These are phyloP conservation scores for Cubamyces lactineus DNA, from an alignment of 768 basidiomycete genomes.

Conservation along the genomic window DNA sequence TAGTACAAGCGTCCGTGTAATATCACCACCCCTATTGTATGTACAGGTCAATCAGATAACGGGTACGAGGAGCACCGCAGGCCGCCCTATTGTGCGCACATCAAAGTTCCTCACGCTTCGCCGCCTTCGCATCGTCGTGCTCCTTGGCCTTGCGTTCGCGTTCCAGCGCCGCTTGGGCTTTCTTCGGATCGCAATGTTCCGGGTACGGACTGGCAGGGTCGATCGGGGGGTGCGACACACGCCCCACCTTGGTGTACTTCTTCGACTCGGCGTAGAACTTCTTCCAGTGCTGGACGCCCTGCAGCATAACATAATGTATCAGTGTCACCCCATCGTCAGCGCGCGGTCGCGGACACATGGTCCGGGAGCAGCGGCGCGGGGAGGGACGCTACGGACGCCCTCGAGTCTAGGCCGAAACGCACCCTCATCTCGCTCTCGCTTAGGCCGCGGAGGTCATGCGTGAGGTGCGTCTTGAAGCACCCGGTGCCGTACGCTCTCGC, in stretches of 20 bases:
- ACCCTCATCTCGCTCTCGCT: conserved; percentile 71
- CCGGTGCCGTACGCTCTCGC: conserved; percentile 92
- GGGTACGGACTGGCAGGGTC: conserved; percentile 77
- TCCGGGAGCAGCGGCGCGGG: not conserved
- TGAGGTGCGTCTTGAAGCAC: conserved; percentile 88
- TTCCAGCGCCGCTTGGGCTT: conserved; percentile 36
- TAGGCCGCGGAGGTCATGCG: conserved; percentile 88
- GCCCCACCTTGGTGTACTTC: conserved; percentile 78
- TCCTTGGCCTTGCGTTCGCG: conserved; percentile 23
- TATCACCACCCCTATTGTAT: conserved; percentile 21
- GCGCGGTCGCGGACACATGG: not conserved
- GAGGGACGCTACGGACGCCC: not conserved
- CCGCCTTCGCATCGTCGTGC: conserved; percentile 31
- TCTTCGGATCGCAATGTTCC: conserved; percentile 72
- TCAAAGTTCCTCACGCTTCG: conserved; percentile 22
- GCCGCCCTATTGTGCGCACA: conserved; percentile 5
- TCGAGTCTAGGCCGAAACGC: conserved; percentile 31
- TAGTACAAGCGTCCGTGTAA: conserved; percentile 11
- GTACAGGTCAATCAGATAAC: conserved; percentile 16
- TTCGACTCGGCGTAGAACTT: conserved; percentile 83
- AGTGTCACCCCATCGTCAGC: conserved; percentile 8
- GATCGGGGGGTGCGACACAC: conserved; percentile 73
- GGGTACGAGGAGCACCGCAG: conserved; percentile 3
- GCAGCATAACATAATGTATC: not conserved
- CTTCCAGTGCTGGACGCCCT: conserved; percentile 90